Evolutionary conservation across 257 asterid genomes (phyloP), one percentile per base, ranked within the genome.

Genomic region (Haberlea rhodopensis): DNA sequence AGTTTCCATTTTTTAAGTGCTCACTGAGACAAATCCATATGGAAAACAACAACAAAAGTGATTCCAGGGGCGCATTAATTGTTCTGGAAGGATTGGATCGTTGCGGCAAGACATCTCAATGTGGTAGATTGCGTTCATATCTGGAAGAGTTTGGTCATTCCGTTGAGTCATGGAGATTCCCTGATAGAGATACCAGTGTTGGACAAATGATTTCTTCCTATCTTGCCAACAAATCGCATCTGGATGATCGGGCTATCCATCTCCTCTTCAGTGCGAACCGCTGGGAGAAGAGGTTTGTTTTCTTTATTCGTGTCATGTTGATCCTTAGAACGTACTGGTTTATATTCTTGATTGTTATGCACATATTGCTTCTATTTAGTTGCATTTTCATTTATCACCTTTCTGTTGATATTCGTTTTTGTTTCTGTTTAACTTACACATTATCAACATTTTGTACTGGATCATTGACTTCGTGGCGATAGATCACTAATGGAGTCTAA

Each of bases 131-230:
- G 73, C 68, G 80, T 57, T 78, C 89, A 16, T 73, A 80, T 82
- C 72, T 92, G 61, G 74, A 77, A 65, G 85, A 78, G 73, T 76
- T 74, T 28, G 97, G 96, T 4, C 83, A 92, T 66, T 70, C 87
- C 5, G 91, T 83, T 68, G 97, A 92, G 63, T 78, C 85, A 5
- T 92, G 95, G 91, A 86, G 99, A 71, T 92, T 85, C 81, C 99
- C 99, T 29, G 96, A 92, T 73, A 85, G 99, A 83, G 84, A 78
- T 66, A 85, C 99, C 0, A 87, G 81, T 16, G 94, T 92, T 43
- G 99, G 96, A 24, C 88, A 90, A 72, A 92, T 92, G 99, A 92
- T 92, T 59, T 92, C 99, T 48, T 85, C 96, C 10, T 87, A 92
- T 79, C 94, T 92, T 55, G 55, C 89, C 31, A 87, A 92, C 54